Conservation (phyloP, 169 alveolate species). For the Plasmodium knowlesi region DNA sequence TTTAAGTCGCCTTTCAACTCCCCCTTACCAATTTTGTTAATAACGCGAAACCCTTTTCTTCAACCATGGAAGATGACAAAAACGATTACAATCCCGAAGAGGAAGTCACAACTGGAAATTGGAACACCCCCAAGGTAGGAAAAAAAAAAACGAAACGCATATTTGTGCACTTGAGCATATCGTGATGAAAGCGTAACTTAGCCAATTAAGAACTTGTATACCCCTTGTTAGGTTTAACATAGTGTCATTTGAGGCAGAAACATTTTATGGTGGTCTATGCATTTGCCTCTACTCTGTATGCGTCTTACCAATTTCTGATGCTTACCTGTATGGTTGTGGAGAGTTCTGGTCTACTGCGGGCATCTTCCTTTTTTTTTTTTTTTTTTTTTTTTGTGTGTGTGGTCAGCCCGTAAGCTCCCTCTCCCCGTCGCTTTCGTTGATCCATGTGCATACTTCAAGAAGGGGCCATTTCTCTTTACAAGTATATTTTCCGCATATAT, state of each 20-base stretch:
- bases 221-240: neutral
- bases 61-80: slow-evolving; percentile 57
- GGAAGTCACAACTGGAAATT: slow-evolving; percentile 89
- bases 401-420: neutral
- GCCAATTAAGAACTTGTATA: neutral
- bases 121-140: slow-evolving; percentile 89
- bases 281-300: neutral
- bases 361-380: slow-evolving; percentile 4
- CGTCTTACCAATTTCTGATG: neutral
- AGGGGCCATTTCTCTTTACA: neutral
- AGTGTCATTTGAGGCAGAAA: neutral
- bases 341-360: neutral
- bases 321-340: neutral
- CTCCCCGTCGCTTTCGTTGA: neutral
- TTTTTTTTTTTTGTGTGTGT: slow-evolving; percentile 21
- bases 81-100: slow-evolving; percentile 85
- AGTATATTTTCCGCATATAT: neutral
- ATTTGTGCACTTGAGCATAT: neutral
- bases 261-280: neutral
- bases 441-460: neutral
- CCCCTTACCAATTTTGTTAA: neutral
- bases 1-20: neutral
- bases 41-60: neutral
- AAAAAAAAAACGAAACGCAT: neutral
- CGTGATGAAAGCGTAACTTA: neutral